Percentiles rank a stretch among this genome's conserved stretches.
These are phyloP conservation scores for Astrocystis sublimbata DNA, from an alignment of 495 filamentous ascomycete genomes.

Conservation along the genomic window DNA sequence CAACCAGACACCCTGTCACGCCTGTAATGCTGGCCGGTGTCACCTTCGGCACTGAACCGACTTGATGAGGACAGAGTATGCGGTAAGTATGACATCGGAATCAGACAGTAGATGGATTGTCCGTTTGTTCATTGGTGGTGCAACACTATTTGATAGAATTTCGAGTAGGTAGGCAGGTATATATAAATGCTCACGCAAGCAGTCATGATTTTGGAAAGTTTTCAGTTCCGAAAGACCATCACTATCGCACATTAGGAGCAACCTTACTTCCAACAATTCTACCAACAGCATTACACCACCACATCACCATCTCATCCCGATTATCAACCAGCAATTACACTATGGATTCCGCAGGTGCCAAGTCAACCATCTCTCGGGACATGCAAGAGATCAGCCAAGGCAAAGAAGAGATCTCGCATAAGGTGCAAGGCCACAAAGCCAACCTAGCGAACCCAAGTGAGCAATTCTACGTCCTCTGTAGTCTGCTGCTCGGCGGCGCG, in stretches of 20 bases:
- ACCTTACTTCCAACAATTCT: too few relatives aligned
- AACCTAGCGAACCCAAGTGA: conserved; percentile 32
- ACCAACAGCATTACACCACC: too few relatives aligned
- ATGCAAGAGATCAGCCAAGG: conserved; percentile 41
- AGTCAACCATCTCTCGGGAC: conserved; percentile 41
- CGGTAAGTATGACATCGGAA: conserved; percentile 18
- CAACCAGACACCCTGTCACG: neutral
- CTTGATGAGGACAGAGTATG: neutral
- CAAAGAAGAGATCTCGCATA: conserved; percentile 35
- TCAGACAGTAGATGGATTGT: conserved; percentile 5
- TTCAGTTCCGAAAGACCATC: too few relatives aligned
- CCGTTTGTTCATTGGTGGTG: neutral
- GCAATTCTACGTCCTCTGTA: neutral
- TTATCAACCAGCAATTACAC: too few relatives aligned
- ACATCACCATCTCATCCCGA: neutral
- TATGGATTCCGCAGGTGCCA: conserved; percentile 39
- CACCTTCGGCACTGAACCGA: neutral
- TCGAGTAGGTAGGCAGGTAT: neutral
- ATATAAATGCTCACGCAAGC: neutral
- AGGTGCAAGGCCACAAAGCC: conserved; percentile 34
- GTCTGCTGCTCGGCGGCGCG: neutral
- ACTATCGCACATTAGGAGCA: too few relatives aligned
- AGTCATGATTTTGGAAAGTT: too few relatives aligned
- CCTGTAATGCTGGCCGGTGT: neutral
- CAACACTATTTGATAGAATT: neutral